Percentiles rank a stretch among this genome's conserved stretches.
Conservation (phyloP, 2,329 filamentous ascomycete species). For the Aspergillus nomiae region DNA sequence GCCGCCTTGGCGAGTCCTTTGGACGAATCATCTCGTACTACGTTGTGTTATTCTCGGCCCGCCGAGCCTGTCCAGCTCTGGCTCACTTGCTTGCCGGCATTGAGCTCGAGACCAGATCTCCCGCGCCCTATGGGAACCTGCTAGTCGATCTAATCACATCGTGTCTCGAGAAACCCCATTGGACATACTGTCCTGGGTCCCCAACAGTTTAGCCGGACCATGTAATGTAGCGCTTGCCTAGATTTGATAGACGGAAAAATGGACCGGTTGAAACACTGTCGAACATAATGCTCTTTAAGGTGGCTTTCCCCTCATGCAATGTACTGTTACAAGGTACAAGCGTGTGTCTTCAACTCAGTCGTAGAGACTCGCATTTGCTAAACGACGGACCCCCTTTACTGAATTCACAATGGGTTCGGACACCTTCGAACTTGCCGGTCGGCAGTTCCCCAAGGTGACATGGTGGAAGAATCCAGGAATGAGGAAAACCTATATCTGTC, state of each 20-base stretch:
- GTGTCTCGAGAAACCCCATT: background rate
- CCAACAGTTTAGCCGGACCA: slow-evolving; percentile 1
- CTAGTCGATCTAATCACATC: background rate
- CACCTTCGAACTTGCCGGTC: slow-evolving; percentile 24
- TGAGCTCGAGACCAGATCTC: background rate
- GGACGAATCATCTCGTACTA: background rate
- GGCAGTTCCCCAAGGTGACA: slow-evolving; percentile 25
- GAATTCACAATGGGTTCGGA: slow-evolving; percentile 14
- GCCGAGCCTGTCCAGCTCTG: background rate
- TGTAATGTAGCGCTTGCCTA: background rate
- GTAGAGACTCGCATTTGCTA: background rate
- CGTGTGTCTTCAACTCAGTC: background rate
- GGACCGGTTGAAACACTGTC: slow-evolving; percentile 6
- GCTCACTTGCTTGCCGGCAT: background rate
- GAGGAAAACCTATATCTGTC: slow-evolving; percentile 25
- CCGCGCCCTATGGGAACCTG: background rate
- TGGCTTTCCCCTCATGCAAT: background rate
- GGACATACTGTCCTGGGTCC: background rate
- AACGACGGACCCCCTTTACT: background rate
- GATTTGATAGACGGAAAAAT: slow-evolving; percentile 7
- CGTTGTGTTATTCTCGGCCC: background rate
- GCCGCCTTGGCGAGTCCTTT: background rate
- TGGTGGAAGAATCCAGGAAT: slow-evolving; percentile 29
- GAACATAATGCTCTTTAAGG: slow-evolving; percentile 2
- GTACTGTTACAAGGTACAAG: background rate